Percentiles rank a stretch among this genome's conserved stretches.
Conservation (phyloP, 1,284 basidiomycete species). For the Cutaneotrichosporon arboriforme region DNA sequence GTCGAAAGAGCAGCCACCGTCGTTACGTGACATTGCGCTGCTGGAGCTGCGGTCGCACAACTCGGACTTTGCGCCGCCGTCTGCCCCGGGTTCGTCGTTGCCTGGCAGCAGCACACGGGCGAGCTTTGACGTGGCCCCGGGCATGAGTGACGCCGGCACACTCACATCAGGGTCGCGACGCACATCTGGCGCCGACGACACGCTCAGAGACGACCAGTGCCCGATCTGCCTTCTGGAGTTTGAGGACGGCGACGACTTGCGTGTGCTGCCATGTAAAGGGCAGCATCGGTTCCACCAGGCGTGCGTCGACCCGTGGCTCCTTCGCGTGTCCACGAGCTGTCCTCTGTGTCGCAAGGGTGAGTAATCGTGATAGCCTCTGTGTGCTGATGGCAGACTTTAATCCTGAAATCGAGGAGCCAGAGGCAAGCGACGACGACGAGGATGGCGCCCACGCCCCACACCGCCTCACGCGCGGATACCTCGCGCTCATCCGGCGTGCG, state of each 20-base stretch:
- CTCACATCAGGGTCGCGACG: not conserved
- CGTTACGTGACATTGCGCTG: constrained; percentile 1
- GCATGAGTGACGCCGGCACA: too few relatives aligned
- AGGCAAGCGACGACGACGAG: constrained; percentile 14
- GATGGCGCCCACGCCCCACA: constrained; percentile 26
- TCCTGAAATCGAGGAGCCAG: constrained; percentile 17
- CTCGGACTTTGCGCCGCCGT: not conserved
- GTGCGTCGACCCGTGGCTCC: constrained; percentile 53
- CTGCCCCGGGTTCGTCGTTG: not conserved
- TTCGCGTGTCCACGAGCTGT: constrained; percentile 82
- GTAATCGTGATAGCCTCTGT: constrained; percentile 19
- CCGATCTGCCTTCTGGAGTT: constrained; percentile 92
- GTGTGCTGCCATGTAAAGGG: constrained; percentile 81
- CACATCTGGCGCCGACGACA: constrained; percentile 1
- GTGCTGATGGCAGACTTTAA: constrained; percentile 39
- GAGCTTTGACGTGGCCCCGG: not conserved
- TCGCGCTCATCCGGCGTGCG: constrained; percentile 42
- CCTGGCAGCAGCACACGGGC: constrained; percentile 5
- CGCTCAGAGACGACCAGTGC: constrained; percentile 62
- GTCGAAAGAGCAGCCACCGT: not conserved
- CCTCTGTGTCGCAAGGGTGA: constrained; percentile 82
- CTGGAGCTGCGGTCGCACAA: constrained; percentile 1
- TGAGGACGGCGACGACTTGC: constrained; percentile 81
- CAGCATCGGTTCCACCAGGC: constrained; percentile 77
- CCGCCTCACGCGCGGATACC: constrained; percentile 31